phyloP scores from a whole-genome alignment of 768 basidiomycete species.

The Filobasidium floriforme region DNA sequence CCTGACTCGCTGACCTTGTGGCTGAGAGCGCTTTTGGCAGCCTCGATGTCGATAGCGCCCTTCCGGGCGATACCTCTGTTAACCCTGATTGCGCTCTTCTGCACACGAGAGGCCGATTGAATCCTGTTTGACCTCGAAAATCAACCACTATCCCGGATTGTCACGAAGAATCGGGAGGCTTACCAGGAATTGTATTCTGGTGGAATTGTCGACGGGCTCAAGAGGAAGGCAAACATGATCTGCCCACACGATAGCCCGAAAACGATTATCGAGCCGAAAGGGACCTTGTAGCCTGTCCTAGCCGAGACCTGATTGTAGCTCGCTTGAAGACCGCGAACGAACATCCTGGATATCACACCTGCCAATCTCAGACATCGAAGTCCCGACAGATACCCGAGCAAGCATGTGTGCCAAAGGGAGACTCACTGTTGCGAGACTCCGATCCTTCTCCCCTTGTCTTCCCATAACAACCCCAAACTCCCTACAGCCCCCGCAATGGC shows the following conservation, averaged over 20 bases:
- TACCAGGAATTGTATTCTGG: slow-evolving; percentile 68
- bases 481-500: slow-evolving; percentile 44
- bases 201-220: slow-evolving; percentile 78
- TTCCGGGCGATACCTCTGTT: slow-evolving; percentile 58
- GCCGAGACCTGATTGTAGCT: slow-evolving; percentile 72
- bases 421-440: slow-evolving; percentile 44
- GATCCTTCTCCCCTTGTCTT: slow-evolving; percentile 29
- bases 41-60: slow-evolving; percentile 53
- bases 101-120: slow-evolving; percentile 59
- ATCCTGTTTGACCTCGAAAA: slow-evolving; percentile 55
- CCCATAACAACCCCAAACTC: slow-evolving; percentile 41
- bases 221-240: slow-evolving; percentile 70
- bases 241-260: slow-evolving; percentile 78
- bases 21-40: slow-evolving; percentile 57
- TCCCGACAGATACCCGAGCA: background rate
- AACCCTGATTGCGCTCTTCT: slow-evolving; percentile 55
- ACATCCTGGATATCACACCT: slow-evolving; percentile 31
- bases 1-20: slow-evolving; percentile 12
- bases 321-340: slow-evolving; percentile 70
- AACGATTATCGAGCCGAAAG: slow-evolving; percentile 73
- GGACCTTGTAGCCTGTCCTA: slow-evolving; percentile 61
- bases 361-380: background rate
- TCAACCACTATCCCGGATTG: too few species aligned
- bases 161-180: background rate
- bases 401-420: background rate